These are phyloP conservation scores for Pythium guiyangense DNA, from an alignment of 352 stramenopile species.

Conservation along the genomic window DNA sequence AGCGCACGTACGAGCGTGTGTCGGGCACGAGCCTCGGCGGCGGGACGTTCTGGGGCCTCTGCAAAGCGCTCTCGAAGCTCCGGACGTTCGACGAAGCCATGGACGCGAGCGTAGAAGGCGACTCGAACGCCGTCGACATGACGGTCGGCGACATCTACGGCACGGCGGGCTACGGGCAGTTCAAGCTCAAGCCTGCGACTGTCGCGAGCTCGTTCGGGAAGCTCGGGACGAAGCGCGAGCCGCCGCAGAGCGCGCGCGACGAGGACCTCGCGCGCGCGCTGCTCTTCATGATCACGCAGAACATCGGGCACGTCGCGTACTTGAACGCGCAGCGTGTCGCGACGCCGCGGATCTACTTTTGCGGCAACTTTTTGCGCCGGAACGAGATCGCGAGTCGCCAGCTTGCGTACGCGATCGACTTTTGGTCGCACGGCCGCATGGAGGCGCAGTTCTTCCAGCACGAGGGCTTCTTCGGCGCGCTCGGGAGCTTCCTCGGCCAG, in stretches of 20 bases:
- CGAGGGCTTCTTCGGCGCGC: conserved; percentile 96
- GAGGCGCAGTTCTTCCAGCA: conserved; percentile 92
- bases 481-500: conserved; percentile 91
- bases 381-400: conserved; percentile 91
- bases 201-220: conserved; percentile 98
- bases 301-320: conserved; percentile 95
- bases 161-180: conserved; percentile 78
- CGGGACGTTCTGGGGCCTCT: conserved; percentile 97
- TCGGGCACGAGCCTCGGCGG: conserved; percentile 96
- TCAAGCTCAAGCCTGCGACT: conserved; percentile 75
- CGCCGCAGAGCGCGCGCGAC: conserved; percentile 53
- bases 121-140: conserved; percentile 90
- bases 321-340: conserved; percentile 93
- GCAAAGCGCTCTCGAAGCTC: conserved; percentile 88
- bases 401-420: conserved; percentile 94
- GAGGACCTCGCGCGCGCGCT: conserved; percentile 93
- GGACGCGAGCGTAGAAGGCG: conserved; percentile 57
- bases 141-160: conserved; percentile 99
- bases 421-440: conserved; percentile 93
- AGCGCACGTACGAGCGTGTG: conserved; percentile 92
- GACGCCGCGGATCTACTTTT: conserved; percentile 94
- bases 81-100: conserved; percentile 78
- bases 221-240: conserved; percentile 43
- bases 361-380: conserved; percentile 95
- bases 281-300: conserved; percentile 99